Percentiles rank a stretch among this genome's conserved stretches.
Evolutionary conservation across 2,329 filamentous ascomycete species (phyloP).

Genomic region (Graphium sp.): DNA sequence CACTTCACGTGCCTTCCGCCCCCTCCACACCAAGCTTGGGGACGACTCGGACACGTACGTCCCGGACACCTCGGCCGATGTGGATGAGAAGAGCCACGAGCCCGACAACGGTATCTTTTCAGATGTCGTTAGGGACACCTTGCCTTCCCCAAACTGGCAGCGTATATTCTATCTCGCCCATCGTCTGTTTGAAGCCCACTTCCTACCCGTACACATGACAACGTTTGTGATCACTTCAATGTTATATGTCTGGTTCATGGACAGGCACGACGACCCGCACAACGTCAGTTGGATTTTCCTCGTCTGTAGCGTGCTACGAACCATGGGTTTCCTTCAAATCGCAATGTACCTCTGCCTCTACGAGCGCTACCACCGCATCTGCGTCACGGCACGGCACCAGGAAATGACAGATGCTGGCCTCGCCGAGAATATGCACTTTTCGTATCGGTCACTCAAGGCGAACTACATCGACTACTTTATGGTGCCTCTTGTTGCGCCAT

Average conservation of each 20-base stretch:
- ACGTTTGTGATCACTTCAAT: slow-evolving; percentile 46
- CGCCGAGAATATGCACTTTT: slow-evolving; percentile 48
- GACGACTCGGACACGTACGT: slow-evolving; percentile 28
- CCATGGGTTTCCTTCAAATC: slow-evolving; percentile 44
- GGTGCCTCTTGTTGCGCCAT: slow-evolving; percentile 49
- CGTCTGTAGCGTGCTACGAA: slow-evolving; percentile 41
- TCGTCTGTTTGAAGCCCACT: slow-evolving; percentile 59
- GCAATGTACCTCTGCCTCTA: slow-evolving; percentile 49
- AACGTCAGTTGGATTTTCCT: slow-evolving; percentile 41
- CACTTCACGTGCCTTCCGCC: slow-evolving; percentile 35
- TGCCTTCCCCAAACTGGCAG: slow-evolving; percentile 34
- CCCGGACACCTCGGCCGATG: slow-evolving; percentile 25
- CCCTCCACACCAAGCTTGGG: slow-evolving; percentile 33
- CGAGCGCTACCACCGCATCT: slow-evolving; percentile 47
- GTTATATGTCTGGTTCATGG: slow-evolving; percentile 37
- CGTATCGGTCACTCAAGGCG: slow-evolving; percentile 33
- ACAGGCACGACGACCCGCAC: slow-evolving; percentile 30
- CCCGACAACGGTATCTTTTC: slow-evolving; percentile 36
- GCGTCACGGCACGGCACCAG: slow-evolving; percentile 39
- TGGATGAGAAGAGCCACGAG: slow-evolving; percentile 20
- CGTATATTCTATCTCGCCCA: slow-evolving; percentile 42
- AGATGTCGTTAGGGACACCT: slow-evolving; percentile 31
- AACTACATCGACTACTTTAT: slow-evolving; percentile 47
- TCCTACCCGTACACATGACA: slow-evolving; percentile 50
- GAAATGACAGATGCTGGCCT: slow-evolving; percentile 52